Base-by-base conservation (phyloP, 345 rosid species). In the Moricandia arvensis region DNA sequence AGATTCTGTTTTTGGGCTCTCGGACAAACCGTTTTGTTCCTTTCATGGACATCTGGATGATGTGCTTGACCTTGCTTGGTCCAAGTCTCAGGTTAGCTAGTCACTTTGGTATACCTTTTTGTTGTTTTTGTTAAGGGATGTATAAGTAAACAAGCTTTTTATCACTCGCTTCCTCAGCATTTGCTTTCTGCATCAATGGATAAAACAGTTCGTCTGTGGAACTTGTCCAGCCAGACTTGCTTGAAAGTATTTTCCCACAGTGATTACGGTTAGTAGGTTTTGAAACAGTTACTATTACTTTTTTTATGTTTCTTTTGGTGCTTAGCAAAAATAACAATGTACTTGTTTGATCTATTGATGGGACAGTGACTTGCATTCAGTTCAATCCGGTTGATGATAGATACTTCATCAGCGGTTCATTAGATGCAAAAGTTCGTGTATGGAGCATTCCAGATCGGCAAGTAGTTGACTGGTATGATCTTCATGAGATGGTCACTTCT, bases 11-110 rank as follows among this genome's bases (percentile, higher is more conserved):
- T 95, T 95, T 74, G 91, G 85, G 11, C 93, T 95, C 26, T 69
- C 88, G 8, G 99, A 95, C 11, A 95, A 89, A 77, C 99, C 99
- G 12, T 30, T 92, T 75, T 92, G 93, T 82, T 90, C 99, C 37
- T 95, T 95, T 65, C 75, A 77, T 61, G 97, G 99, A 37, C 99
- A 95, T 83, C 49, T 71, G n/a, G 73, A 86, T 82, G 97, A 83
- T 80, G 99, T 95, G 69, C 97, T 90, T 35, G 99, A 95, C 81
- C 90, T 95, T 41, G 88, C 99, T n/a, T 95, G 99, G 99, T 95
- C 99, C 60, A 89, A 89, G 82, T 88, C 97, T 81, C 24, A 21
- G 24, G 24, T 21, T 21, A 21, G 24, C 2, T 21, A 21, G 24
- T 21, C 24, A 21, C 24, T 21, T 21, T 2, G 2, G 1, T 21